Base-by-base conservation (phyloP, 306 rosid genomes). In the Cicer cuneatum region DNA sequence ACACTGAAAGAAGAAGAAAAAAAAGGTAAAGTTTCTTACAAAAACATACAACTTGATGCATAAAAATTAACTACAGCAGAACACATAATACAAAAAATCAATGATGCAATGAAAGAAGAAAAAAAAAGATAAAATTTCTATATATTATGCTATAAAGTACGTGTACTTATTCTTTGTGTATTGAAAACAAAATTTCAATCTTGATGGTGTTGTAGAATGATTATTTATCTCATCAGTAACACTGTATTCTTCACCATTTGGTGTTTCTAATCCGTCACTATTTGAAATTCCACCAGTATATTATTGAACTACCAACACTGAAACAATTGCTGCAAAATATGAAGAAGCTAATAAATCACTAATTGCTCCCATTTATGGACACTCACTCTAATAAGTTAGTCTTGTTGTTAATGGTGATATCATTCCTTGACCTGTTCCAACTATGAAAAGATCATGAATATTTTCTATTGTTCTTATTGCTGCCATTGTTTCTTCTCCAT, bases 321-420 rank as follows among this genome's bases (percentile, higher is more conserved):
- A 91, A 35, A 90, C 88, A 0, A 93, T 86, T 2, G 96, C 86
- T 10, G 95, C 97, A 66, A 90, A 91, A 85, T 94, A 97, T 2
- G 97, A 82, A 1, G 98, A 91, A 1, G 97, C 98, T 13, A 91
- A 48, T 63, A 94, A 48, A 65, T 94, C 98, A 2, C 98, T 97
- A 12, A 94, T 94, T 0, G 95, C 88, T 0, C 98, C 98, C 0
- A 94, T 88, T 45, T 94, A 96, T 0, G 96, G 97, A 47, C 97
- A 94, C 74, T 91, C 98, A 40, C 98, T 94, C 98, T 97, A 91
- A 66, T 94, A 97, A 0, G 96, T 90, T 5, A 94, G 39, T 45
- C 98, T 97, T 2, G 96, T 97, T 2, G 93, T 94, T 21, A 94
- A 77, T 0, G 95, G 95, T 11, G 98, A 87, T 41, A 83, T 62